phyloP scores from a whole-genome alignment of 2,329 filamentous ascomycete genomes.

The Rutstroemia sp. region DNA sequence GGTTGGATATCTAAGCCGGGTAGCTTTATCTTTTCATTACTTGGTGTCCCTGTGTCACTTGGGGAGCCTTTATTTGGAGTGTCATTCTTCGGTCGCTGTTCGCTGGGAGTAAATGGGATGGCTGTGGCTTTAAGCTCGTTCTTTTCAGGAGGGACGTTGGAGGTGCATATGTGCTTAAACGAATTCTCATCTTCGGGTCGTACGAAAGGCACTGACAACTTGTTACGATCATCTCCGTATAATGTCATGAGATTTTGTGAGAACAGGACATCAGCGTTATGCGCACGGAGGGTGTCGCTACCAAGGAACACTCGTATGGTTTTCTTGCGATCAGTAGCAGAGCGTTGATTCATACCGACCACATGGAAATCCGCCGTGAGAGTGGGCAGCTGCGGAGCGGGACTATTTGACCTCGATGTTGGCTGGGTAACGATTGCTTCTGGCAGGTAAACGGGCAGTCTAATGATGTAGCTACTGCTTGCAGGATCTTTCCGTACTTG shows the following conservation, averaged over 20 bases:
- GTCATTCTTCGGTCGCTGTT: constrained; percentile 20
- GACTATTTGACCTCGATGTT: constrained; percentile 65
- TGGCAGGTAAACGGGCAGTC: constrained; percentile 78
- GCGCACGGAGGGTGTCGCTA: constrained; percentile 76
- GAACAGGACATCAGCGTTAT: constrained; percentile 85
- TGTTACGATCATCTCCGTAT: constrained; percentile 79
- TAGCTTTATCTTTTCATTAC: constrained; percentile 9
- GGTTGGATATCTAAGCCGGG: constrained; percentile 8
- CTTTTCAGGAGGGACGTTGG: constrained; percentile 45
- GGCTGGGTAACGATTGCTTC: constrained; percentile 79
- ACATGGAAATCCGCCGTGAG: constrained; percentile 75
- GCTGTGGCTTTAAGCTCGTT: constrained; percentile 46
- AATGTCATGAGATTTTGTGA: constrained; percentile 86
- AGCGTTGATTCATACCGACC: constrained; percentile 46
- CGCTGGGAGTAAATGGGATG: constrained; percentile 25
- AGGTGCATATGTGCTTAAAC: constrained; percentile 71
- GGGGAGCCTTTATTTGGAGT: not conserved
- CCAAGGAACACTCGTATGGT: constrained; percentile 81
- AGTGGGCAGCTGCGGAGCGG: constrained; percentile 73
- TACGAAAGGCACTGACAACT: constrained; percentile 84
- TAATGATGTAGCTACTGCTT: constrained; percentile 55
- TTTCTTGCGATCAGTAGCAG: constrained; percentile 45
- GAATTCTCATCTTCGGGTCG: constrained; percentile 78
- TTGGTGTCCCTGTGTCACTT: constrained; percentile 8
- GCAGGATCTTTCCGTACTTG: constrained; percentile 59